Percentiles rank a stretch among this genome's conserved stretches.
phyloP scores from a whole-genome alignment of 306 rosid genomes.

The Herpetospermum pedunculosum region DNA sequence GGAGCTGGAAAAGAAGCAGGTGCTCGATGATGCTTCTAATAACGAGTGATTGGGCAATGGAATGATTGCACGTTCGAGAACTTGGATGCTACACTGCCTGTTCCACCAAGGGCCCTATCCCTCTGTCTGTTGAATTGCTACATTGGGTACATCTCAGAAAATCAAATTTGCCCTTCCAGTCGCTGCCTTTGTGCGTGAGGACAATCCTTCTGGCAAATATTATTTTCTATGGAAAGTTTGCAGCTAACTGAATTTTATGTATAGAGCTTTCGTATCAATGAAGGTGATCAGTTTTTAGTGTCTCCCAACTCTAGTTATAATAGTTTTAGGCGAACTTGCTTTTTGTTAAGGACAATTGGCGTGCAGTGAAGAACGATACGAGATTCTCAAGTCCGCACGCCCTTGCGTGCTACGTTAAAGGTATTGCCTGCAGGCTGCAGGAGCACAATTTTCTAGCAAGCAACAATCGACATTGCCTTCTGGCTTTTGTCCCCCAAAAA shows the following conservation, averaged over 20 bases:
- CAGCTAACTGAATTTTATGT: not conserved
- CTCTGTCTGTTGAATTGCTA: not conserved
- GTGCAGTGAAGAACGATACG: not conserved
- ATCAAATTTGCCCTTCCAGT: not conserved
- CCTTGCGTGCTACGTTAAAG: not conserved
- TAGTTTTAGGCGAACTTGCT: not conserved
- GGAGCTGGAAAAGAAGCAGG: conserved; percentile 46
- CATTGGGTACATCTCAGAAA: not conserved
- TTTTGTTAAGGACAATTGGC: not conserved
- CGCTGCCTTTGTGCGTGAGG: not conserved
- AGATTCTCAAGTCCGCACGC: not conserved
- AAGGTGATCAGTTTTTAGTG: not conserved
- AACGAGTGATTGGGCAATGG: not conserved
- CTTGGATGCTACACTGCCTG: not conserved
- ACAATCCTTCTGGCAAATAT: not conserved
- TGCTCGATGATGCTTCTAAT: conserved; percentile 14
- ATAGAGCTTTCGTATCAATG: not conserved
- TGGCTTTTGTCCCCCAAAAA: not conserved
- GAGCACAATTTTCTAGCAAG: not conserved
- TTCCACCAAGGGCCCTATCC: not conserved
- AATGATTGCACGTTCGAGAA: not conserved
- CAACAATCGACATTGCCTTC: not conserved
- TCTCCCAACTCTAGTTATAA: not conserved
- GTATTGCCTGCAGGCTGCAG: not conserved
- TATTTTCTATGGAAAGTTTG: not conserved